Base-by-base conservation (phyloP, 441 rosid species). In the Geranium incanum region DNA sequence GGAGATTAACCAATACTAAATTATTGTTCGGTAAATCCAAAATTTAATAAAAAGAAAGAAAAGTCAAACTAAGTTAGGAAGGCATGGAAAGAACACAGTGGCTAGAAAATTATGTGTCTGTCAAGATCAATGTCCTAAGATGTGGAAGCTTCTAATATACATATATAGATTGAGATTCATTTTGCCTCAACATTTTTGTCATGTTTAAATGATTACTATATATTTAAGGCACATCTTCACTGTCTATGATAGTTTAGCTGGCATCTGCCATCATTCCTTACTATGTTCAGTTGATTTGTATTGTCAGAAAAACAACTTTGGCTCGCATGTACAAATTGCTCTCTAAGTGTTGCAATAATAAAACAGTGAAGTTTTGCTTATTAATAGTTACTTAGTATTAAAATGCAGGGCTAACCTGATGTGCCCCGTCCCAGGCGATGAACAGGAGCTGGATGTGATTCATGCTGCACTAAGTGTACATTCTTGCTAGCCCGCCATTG, bases 391-490 rank as follows among this genome's bases (percentile, higher is more conserved):
- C 48, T 55, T 43, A 75, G 67, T 8, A n/a, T 21, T 15, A 68
- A 38, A 19, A 15, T 19, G 50, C 39, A 41, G 12, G 57, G 60
- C 71, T 70, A 70, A 91, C 93, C 96, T 75, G 97, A 91, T 23
- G 92, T 91, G 77, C 97, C 96, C 81, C 97, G 84, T 69, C 97
- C 97, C 11, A 93, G 84, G 48, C 92, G 88, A 81, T 94, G 99
- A 64, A 90, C 95, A 65, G 96, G 98, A 79, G 82, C 92, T 73
- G 95, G 87, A 75, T 90, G 89, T 21, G 84, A 67, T 73, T 75
- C 85, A 67, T 38, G 83, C 74, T 68, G 45, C 72, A 69, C 64
- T 2, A 70, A 50, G 23, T 81, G 75, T 81, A 80, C 64, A 21
- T 55, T 70, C 48, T 78, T 70, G 74, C 84, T 76, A 55, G 69